phyloP scores from a whole-genome alignment of 164 flowering plant species.

The Sedum album region DNA sequence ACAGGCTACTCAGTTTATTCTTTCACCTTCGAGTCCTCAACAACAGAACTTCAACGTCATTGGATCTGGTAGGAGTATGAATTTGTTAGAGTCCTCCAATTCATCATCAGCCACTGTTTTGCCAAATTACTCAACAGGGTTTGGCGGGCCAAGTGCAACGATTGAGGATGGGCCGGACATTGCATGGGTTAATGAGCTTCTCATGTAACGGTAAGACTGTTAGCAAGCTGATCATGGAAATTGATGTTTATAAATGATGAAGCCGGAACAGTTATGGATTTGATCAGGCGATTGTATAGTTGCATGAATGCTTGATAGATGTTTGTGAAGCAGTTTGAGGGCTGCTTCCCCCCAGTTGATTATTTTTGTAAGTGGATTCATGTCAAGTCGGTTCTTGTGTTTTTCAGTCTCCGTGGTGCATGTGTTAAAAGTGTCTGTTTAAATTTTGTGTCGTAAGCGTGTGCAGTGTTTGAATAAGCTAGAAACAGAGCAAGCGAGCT shows the following conservation, averaged over 20 bases:
- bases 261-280: neutral
- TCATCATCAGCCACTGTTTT: neutral
- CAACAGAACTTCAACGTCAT: neutral
- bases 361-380: neutral
- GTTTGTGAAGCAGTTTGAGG: neutral
- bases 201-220: neutral
- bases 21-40: slow-evolving; percentile 4
- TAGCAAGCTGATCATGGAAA: too few relatives aligned
- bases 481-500: too few relatives aligned
- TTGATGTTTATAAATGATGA: neutral
- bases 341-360: neutral
- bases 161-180: neutral
- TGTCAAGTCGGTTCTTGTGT: neutral
- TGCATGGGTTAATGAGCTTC: slow-evolving; percentile 10
- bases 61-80: neutral
- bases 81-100: neutral
- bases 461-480: too few relatives aligned
- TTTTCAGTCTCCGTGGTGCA: neutral
- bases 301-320: too few relatives aligned
- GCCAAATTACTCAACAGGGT: neutral
- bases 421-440: too few relatives aligned
- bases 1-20: neutral
- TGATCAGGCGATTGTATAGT: neutral
- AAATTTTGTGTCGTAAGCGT: neutral
- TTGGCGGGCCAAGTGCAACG: too few relatives aligned